phyloP scores from a whole-genome alignment of 176 grass and related monocot species.

The Saccharum officinarum region DNA sequence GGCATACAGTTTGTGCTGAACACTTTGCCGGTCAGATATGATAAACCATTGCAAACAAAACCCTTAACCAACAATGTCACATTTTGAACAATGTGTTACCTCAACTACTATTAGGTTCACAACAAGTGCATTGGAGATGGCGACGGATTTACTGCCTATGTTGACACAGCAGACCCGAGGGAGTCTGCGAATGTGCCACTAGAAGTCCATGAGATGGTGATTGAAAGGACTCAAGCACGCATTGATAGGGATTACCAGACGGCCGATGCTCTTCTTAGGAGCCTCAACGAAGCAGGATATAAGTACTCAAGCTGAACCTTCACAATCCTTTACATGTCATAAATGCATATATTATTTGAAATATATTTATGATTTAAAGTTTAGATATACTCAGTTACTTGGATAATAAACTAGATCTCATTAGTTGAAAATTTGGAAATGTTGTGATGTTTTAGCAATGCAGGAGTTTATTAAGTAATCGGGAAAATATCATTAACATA shows the following conservation, averaged over 20 bases:
- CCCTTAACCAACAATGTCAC: background rate
- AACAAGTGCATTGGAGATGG: conserved; percentile 51
- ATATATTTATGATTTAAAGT: background rate
- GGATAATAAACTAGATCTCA: background rate
- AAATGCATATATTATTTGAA: conserved; percentile 5
- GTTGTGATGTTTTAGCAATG: background rate
- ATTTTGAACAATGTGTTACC: conserved; percentile 7
- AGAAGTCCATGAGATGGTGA: conserved; percentile 44
- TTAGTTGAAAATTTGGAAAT: background rate
- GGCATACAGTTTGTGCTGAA: conserved; percentile 42
- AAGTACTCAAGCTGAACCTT: conserved; percentile 37
- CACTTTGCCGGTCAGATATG: conserved; percentile 47
- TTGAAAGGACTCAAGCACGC: conserved; percentile 33
- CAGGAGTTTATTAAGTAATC: background rate
- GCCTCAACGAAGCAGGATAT: conserved; percentile 45
- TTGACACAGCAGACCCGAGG: conserved; percentile 38
- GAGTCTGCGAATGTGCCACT: conserved; percentile 24
- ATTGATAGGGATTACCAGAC: conserved; percentile 23
- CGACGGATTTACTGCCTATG: conserved; percentile 55
- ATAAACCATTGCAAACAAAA: background rate
- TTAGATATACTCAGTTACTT: background rate
- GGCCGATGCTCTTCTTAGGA: conserved; percentile 21
- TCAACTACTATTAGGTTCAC: conserved; percentile 32
- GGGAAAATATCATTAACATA: background rate
- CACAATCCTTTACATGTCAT: background rate